A percentile compares a stretch with the other conserved stretches of the same genome.
These are phyloP conservation scores for Hippophae tibetana DNA, from an alignment of 306 rosid genomes.

Conservation along the genomic window DNA sequence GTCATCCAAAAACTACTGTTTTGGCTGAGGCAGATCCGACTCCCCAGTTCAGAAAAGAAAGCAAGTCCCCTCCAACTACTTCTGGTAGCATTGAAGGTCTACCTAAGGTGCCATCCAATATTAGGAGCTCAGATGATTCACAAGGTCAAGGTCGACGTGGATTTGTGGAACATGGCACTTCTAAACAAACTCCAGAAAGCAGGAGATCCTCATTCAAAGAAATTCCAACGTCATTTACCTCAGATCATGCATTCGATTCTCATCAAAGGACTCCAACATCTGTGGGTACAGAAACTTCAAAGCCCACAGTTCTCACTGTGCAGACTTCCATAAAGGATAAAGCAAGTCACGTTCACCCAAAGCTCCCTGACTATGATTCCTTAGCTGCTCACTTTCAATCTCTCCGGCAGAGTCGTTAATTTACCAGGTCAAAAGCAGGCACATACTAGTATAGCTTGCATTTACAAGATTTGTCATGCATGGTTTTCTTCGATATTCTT, in stretches of 20 bases:
- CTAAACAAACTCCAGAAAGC: slow-evolving; percentile 1
- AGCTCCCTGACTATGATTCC: slow-evolving; percentile 74
- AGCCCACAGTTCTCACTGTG: slow-evolving; percentile 12
- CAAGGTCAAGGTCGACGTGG: slow-evolving; percentile 16
- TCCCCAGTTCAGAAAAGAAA: slow-evolving; percentile 31
- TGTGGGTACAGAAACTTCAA: slow-evolving; percentile 27
- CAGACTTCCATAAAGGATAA: slow-evolving; percentile 34
- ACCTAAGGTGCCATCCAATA: slow-evolving; percentile 21
- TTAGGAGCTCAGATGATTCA: slow-evolving; percentile 27
- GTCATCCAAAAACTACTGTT: slow-evolving; percentile 19
- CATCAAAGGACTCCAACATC: slow-evolving; percentile 19
- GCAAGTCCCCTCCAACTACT: slow-evolving; percentile 40
- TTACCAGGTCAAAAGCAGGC: slow-evolving; percentile 16
- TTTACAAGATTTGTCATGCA: slow-evolving; percentile 8
- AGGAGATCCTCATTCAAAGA: neutral
- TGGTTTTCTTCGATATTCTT: slow-evolving; percentile 5
- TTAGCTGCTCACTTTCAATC: slow-evolving; percentile 57
- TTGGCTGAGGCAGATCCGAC: slow-evolving; percentile 17
- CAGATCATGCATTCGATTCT: slow-evolving; percentile 16
- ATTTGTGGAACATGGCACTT: slow-evolving; percentile 4
- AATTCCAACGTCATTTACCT: slow-evolving; percentile 1
- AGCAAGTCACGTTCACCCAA: slow-evolving; percentile 69
- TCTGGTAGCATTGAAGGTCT: slow-evolving; percentile 25
- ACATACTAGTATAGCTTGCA: slow-evolving; percentile 16
- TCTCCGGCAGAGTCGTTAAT: slow-evolving; percentile 44